Evolutionary conservation across 352 stramenopile species (phyloP), one percentile per base, ranked within the genome.

Genomic region (Hyaloperonospora brassicae): DNA sequence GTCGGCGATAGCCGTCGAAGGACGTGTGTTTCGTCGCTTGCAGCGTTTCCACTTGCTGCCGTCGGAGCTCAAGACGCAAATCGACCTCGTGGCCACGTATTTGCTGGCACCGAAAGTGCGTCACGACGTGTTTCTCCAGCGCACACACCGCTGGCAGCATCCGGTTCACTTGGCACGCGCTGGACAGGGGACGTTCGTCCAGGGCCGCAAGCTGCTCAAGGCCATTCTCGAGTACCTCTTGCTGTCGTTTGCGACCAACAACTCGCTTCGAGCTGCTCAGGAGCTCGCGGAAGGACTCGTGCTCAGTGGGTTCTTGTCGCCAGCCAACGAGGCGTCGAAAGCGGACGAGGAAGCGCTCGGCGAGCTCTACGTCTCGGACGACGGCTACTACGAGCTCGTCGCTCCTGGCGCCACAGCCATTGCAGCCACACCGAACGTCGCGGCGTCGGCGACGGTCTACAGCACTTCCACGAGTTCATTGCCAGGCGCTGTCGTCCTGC

Each of bases 381-480:
- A 64, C 24, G 45, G 36, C 8, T 68, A 64, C 47, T 85, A 79
- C 55, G 76, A 87, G 35, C 64, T 87, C 8, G 72, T 87, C 0
- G 63, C 68, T 14, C 69, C 72, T 9, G 63, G 66, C 22, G 69
- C 56, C 4, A 50, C 30, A 4, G 51, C 38, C 1, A 42, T 66
- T 36, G 22, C 55, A 11, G 23, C 46, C 8, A 65, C 55, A 14
- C 38, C 38, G 11, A 47, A 59, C 24, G 51, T 43, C 1, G 22
- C 58, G 40, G 48, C 39, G 2, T 68, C 59, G 0, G 50, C 51
- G 14, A 62, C 55, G 25, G 39, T 62, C 36, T 34, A 45, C 10
- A 50, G 22, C 14, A 55, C n/a, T 11, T 52, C 59, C n/a, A 59
- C 55, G 2, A 61, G 2, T 10, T 59, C 55, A 0, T 12, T 54